Conservation (phyloP, 768 basidiomycete species). For the Russula olivacea region DNA sequence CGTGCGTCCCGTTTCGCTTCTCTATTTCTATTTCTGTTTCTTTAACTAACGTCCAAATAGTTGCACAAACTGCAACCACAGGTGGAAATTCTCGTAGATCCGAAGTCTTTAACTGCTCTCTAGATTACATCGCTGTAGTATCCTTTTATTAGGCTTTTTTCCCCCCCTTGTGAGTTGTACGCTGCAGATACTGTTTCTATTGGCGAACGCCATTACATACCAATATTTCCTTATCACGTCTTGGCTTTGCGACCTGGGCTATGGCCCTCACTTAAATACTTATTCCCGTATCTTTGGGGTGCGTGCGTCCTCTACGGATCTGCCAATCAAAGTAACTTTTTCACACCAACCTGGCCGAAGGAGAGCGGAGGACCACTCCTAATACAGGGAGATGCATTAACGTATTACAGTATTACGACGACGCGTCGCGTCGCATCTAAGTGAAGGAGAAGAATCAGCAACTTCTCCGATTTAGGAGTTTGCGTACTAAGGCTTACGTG, state of each 20-base stretch:
- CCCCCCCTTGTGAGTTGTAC: not conserved
- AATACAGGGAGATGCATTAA: too few species aligned
- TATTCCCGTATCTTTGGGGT: not conserved
- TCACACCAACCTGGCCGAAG: not conserved
- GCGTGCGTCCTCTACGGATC: not conserved
- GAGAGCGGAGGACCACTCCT: too few species aligned
- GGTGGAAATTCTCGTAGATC: conserved; percentile 60
- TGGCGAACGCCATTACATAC: conserved; percentile 10
- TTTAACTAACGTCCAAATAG: conserved; percentile 30
- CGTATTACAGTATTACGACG: not conserved
- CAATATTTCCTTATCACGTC: not conserved
- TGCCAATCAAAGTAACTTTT: not conserved
- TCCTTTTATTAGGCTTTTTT: not conserved
- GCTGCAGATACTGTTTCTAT: not conserved
- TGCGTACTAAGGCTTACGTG: not conserved
- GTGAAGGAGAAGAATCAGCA: not conserved
- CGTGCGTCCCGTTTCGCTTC: conserved; percentile 41
- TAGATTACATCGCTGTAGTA: conserved; percentile 17
- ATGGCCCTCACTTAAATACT: not conserved
- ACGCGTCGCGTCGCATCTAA: not conserved
- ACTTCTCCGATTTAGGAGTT: not conserved
- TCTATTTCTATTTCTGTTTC: conserved; percentile 4
- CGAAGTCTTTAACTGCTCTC: not conserved
- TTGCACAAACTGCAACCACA: conserved; percentile 63
- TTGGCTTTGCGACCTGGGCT: not conserved